Evolutionary conservation across 1,284 basidiomycete genomes (phyloP), one percentile per base, ranked within the genome.

Genomic region (Austroboletus niveus): DNA sequence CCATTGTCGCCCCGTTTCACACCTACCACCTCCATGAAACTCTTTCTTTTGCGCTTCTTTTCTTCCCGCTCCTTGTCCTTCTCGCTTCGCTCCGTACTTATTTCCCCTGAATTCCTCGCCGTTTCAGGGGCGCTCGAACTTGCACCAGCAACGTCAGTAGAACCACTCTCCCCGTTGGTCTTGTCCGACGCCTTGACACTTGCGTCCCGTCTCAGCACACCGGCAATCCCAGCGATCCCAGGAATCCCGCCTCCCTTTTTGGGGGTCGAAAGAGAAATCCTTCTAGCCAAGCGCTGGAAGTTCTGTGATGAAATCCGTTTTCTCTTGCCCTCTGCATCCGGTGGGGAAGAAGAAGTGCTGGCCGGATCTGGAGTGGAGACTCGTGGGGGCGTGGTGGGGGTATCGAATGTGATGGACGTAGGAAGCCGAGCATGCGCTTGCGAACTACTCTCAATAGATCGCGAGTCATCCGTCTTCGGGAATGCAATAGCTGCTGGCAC

Each of bases 301-400:
- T 91, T 91, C 68, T 91, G 88, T 24, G 87, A 87, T 11, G 87
- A 84, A 51, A 87, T 89, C 27, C 87, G 79, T 63, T 85, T 87
- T 52, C 86, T 77, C 73, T 89, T 89, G 44, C 81, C 81, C 60
- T 88, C 87, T n/a, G 77, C 63, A 3, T 86, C 85, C 2, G 78
- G 75, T 57, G 85, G 80, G 9, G 86, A 81, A 15, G 86, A 82
- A 20, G 66, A 49, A 12, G 50, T 52, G 9, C 55, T 59, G 6
- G 63, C 49, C 4, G 79, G 78, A 61, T 89, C 86, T 8, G 89
- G 85, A 10, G 87, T 85, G 27, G 79, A 81, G 42, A 76, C 77
- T 32, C 76, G 76, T 29, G 75, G 72, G 20, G 73, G 75, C 20
- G 74, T 72, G 47, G 69, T 70, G 34, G 53, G 60, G 8, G 74